These are phyloP conservation scores for Tagetes erecta DNA, from an alignment of 129 eudicot species.

Conservation along the genomic window DNA sequence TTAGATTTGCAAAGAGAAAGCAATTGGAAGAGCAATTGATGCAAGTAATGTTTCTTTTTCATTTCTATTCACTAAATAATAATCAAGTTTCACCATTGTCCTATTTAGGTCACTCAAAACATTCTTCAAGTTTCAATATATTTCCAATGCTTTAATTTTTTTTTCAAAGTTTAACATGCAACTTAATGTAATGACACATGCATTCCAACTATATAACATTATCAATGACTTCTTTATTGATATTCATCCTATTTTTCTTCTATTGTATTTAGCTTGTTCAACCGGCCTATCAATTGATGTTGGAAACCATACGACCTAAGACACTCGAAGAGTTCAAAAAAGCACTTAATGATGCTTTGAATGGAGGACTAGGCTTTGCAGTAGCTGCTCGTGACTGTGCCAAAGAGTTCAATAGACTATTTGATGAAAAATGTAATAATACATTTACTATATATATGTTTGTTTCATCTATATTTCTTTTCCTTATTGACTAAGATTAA, in stretches of 20 bases:
- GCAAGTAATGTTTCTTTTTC: conserved; percentile 55
- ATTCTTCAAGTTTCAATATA: too few relatives aligned
- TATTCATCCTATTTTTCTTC: too few relatives aligned
- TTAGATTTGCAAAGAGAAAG: conserved; percentile 76
- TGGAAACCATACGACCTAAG: conserved; percentile 83
- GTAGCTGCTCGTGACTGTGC: conserved; percentile 64
- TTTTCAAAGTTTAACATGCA: too few relatives aligned
- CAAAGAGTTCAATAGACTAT: conserved; percentile 40
- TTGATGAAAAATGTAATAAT: conserved; percentile 86
- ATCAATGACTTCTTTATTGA: too few relatives aligned
- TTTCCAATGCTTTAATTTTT: too few relatives aligned
- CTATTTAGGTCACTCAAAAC: too few relatives aligned
- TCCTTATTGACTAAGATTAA: too few relatives aligned
- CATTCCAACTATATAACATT: too few relatives aligned
- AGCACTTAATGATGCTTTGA: conserved; percentile 70
- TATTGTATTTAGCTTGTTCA: conserved; percentile 61
- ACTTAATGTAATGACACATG: too few relatives aligned
- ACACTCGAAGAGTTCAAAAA: conserved; percentile 68
- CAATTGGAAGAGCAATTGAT: conserved; percentile 86
- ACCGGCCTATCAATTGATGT: conserved; percentile 71
- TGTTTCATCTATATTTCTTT: not conserved
- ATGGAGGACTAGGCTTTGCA: conserved; percentile 83
- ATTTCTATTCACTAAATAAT: too few relatives aligned
- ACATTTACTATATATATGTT: not conserved
- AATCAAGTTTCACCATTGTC: too few relatives aligned